phyloP scores from a whole-genome alignment of 2,329 filamentous ascomycete species.

The Exophiala sideris region DNA sequence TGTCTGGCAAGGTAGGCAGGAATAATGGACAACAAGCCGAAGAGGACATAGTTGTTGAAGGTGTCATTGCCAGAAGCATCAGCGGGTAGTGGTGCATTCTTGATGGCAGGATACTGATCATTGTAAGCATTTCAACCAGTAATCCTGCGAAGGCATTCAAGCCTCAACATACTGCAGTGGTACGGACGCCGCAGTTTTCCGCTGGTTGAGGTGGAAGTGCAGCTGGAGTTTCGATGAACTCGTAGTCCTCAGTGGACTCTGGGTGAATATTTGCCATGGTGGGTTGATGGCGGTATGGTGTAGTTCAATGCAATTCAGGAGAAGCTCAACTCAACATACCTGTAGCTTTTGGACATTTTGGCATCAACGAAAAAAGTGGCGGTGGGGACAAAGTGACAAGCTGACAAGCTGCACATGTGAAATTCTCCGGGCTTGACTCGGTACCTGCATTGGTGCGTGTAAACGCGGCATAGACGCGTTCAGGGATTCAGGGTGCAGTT shows the following conservation, averaged over 20 bases:
- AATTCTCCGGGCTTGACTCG: not conserved
- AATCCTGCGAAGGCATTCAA: not conserved
- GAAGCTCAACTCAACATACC: slow-evolving; percentile 6
- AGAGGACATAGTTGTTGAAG: slow-evolving; percentile 80
- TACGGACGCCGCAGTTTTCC: slow-evolving; percentile 59
- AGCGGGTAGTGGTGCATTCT: slow-evolving; percentile 89
- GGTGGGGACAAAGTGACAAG: slow-evolving; percentile 6
- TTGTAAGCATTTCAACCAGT: not conserved
- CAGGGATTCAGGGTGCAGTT: too few relatives aligned
- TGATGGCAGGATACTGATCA: slow-evolving; percentile 76
- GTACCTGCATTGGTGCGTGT: not conserved
- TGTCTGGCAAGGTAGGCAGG: slow-evolving; percentile 81
- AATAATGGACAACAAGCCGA: slow-evolving; percentile 65
- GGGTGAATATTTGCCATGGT: slow-evolving; percentile 41
- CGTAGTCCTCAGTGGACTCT: slow-evolving; percentile 48
- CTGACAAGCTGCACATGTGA: not conserved
- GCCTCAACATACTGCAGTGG: slow-evolving; percentile 53
- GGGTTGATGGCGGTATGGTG: slow-evolving; percentile 23
- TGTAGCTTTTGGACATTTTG: slow-evolving; percentile 9
- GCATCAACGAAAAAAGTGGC: slow-evolving; percentile 11
- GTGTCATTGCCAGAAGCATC: slow-evolving; percentile 78
- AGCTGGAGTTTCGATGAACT: slow-evolving; percentile 59
- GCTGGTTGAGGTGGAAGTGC: slow-evolving; percentile 50
- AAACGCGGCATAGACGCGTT: too few relatives aligned
- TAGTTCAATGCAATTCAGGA: not conserved